Percentiles rank a stretch among this genome's conserved stretches.
phyloP scores from a whole-genome alignment of 2,329 filamentous ascomycete species.

The Rhytidhysteron rufulum region DNA sequence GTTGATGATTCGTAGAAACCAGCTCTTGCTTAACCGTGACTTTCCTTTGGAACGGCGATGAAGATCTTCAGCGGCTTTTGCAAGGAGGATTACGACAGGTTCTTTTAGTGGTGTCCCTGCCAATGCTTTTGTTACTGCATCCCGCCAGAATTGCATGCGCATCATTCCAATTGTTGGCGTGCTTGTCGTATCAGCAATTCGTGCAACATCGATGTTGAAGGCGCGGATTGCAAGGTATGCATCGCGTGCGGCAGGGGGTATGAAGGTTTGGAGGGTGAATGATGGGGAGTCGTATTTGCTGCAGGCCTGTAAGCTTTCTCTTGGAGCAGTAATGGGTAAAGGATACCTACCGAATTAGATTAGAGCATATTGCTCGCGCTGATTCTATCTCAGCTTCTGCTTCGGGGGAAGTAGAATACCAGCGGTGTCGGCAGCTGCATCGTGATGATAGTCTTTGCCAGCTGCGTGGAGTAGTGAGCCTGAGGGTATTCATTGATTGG shows the following conservation, averaged over 20 bases:
- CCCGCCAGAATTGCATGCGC: conserved; percentile 93
- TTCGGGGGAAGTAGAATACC: too few relatives aligned
- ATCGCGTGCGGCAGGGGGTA: conserved; percentile 69
- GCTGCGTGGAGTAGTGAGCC: too few relatives aligned
- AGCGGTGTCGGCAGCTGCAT: too few relatives aligned
- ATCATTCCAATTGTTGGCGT: conserved; percentile 82
- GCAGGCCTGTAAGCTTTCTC: conserved; percentile 19
- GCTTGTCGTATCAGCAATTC: conserved; percentile 84
- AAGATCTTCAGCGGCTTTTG: conserved; percentile 64
- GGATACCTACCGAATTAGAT: conserved; percentile 48
- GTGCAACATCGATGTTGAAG: conserved; percentile 87
- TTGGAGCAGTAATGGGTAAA: conserved; percentile 1
- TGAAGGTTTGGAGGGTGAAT: conserved; percentile 78
- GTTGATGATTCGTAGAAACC: conserved; percentile 68
- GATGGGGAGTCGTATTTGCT: conserved; percentile 89
- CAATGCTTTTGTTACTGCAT: conserved; percentile 75
- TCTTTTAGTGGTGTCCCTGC: conserved; percentile 78
- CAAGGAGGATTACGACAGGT: conserved; percentile 81
- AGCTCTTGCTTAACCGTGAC: conserved; percentile 51
- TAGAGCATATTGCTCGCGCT: too few relatives aligned
- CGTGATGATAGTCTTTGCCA: too few relatives aligned
- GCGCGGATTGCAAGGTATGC: conserved; percentile 87
- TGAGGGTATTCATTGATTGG: too few relatives aligned
- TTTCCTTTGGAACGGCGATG: conserved; percentile 43
- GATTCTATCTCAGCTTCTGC: too few relatives aligned